Conservation (phyloP, 306 rosid genomes). For the Dalbergia cochinchinensis region DNA sequence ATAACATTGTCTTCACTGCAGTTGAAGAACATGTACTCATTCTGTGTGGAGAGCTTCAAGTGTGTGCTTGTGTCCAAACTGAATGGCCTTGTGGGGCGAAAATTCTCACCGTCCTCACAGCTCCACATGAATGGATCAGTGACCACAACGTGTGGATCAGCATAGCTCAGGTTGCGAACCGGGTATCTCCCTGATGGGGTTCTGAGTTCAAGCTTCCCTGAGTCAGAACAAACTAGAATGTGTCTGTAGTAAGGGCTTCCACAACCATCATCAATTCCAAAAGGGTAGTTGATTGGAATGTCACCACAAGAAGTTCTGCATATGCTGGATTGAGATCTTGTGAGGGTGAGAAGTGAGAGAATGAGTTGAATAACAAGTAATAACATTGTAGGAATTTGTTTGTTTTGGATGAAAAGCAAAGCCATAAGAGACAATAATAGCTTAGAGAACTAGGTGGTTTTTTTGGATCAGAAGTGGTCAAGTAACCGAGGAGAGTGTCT, state of each 20-base stretch:
- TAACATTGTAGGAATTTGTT: conserved; percentile 34
- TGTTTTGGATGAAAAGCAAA: conserved; percentile 35
- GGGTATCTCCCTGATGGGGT: conserved; percentile 85
- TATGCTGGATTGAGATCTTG: conserved; percentile 55
- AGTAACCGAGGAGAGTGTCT: conserved; percentile 26
- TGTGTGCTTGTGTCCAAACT: conserved; percentile 80
- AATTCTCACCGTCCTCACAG: conserved; percentile 70
- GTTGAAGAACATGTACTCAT: conserved; percentile 91
- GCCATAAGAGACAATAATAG: not conserved
- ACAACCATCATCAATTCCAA: conserved; percentile 91
- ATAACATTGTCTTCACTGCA: conserved; percentile 77
- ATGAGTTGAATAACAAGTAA: conserved; percentile 39
- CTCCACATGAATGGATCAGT: conserved; percentile 92
- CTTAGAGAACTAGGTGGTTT: conserved; percentile 17
- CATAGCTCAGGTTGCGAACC: conserved; percentile 73
- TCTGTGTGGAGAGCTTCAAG: conserved; percentile 72
- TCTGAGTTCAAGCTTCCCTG: conserved; percentile 70
- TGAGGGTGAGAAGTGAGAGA: conserved; percentile 45
- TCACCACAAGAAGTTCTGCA: conserved; percentile 86
- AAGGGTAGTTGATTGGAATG: conserved; percentile 83
- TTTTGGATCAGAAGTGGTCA: conserved; percentile 10
- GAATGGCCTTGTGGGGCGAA: conserved; percentile 79
- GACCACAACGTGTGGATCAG: conserved; percentile 79
- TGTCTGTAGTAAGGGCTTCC: conserved; percentile 87
- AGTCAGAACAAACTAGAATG: conserved; percentile 69